Evolutionary conservation across 2,329 filamentous ascomycete species (phyloP).

Genomic region (Leptographium procerum): DNA sequence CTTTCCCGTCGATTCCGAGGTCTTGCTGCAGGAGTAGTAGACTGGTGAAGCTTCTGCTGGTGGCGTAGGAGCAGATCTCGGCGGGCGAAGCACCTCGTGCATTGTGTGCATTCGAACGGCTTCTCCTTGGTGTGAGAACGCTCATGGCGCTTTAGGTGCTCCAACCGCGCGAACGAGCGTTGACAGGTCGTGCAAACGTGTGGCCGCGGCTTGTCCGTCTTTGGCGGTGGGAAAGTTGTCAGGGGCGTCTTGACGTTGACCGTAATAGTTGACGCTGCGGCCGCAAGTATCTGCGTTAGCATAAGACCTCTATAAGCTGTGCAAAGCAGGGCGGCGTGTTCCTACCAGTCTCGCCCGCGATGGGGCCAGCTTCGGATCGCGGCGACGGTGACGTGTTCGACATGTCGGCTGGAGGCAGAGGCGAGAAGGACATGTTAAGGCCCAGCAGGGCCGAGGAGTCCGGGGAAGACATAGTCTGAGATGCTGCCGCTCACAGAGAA

Average conservation of each 20-base stretch:
- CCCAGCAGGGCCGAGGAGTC: neutral
- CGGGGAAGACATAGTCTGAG: neutral
- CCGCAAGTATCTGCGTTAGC: neutral
- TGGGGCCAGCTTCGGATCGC: slow-evolving; percentile 9
- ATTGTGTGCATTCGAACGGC: slow-evolving; percentile 94
- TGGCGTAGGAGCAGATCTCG: slow-evolving; percentile 85
- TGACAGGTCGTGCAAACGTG: slow-evolving; percentile 88
- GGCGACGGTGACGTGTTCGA: slow-evolving; percentile 12
- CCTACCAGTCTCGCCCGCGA: slow-evolving; percentile 20
- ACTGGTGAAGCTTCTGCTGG: slow-evolving; percentile 97
- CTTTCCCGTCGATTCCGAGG: slow-evolving; percentile 87
- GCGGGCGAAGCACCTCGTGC: slow-evolving; percentile 85
- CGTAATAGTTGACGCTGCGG: slow-evolving; percentile 36
- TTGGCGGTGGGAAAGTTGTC: slow-evolving; percentile 61
- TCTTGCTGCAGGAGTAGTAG: slow-evolving; percentile 74
- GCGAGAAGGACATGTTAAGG: neutral
- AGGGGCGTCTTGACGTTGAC: slow-evolving; percentile 32
- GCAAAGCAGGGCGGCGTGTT: neutral
- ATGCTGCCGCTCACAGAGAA: too few species aligned
- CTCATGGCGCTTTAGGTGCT: slow-evolving; percentile 95
- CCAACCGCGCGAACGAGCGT: slow-evolving; percentile 84
- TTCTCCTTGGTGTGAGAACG: slow-evolving; percentile 98
- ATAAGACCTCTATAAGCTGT: neutral
- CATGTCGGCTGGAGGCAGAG: slow-evolving; percentile 13
- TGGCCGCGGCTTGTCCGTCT: slow-evolving; percentile 93